These are phyloP conservation scores for Euphorbia schlechtendalii DNA, from an alignment of 441 rosid genomes.

Conservation along the genomic window DNA sequence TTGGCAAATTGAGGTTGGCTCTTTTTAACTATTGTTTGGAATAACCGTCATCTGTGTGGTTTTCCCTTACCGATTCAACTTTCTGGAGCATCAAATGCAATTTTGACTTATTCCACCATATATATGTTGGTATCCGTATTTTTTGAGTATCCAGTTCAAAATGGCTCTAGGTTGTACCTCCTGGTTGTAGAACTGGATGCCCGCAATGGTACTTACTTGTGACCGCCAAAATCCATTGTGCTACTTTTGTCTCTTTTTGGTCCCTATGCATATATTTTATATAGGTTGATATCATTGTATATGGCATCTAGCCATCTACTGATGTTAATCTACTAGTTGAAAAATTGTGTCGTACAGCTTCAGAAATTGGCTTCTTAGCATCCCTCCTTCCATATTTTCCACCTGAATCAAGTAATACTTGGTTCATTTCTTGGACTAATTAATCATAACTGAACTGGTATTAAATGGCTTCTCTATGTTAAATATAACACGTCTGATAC, in stretches of 20 bases:
- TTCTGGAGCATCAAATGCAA: background rate
- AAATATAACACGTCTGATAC: background rate
- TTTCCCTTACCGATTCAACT: background rate
- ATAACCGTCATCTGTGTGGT: background rate
- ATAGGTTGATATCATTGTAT: background rate
- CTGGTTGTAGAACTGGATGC: background rate
- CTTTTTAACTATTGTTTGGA: background rate
- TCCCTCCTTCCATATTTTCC: background rate
- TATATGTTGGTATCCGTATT: background rate
- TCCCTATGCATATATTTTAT: background rate
- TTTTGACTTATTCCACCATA: background rate
- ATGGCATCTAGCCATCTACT: conserved; percentile 4
- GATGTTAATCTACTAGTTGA: background rate
- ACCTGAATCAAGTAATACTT: background rate
- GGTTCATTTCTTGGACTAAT: background rate
- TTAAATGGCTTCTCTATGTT: background rate
- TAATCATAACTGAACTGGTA: background rate
- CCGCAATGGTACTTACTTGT: background rate
- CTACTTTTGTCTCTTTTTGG: background rate
- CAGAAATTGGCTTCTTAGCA: background rate
- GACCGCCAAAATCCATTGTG: background rate
- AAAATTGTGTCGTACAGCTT: background rate
- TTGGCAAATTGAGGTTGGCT: background rate
- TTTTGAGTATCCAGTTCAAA: background rate
- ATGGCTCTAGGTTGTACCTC: background rate